Evolutionary conservation across 139 green algal species (phyloP).

Genomic region (Micractinium sp.): DNA sequence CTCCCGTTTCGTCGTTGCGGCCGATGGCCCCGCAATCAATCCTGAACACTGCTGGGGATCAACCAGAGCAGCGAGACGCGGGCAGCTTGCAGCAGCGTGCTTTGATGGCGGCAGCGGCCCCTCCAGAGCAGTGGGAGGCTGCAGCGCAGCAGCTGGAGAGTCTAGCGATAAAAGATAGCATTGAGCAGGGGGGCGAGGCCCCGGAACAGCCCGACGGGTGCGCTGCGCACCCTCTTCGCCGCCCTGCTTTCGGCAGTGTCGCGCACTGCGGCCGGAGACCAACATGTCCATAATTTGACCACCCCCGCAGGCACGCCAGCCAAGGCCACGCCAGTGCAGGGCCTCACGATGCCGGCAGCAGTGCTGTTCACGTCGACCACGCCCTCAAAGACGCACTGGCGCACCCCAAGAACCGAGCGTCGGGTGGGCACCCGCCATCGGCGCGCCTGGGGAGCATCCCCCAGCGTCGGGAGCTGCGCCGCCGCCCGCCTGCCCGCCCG

Average conservation of each 20-base stretch:
- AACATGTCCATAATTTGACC: background rate
- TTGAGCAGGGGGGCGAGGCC: background rate
- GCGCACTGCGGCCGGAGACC: background rate
- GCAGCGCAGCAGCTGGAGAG: conserved; percentile 10
- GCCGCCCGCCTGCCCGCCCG: background rate
- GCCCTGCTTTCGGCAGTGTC: background rate
- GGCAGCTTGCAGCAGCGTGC: background rate
- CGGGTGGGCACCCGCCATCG: conserved; percentile 15
- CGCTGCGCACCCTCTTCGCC: background rate
- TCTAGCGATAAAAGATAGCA: background rate
- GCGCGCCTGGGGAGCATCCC: background rate
- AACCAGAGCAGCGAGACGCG: background rate
- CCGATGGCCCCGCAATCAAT: no score
- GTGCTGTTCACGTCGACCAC: conserved; percentile 31
- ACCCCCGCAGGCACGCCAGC: background rate
- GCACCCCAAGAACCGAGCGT: conserved; percentile 35
- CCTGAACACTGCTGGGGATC: background rate
- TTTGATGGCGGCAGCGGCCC: background rate
- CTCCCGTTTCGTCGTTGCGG: no score
- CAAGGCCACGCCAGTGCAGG: no score
- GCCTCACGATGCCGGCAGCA: background rate
- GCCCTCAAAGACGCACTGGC: conserved; percentile 42
- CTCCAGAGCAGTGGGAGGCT: conserved; percentile 15
- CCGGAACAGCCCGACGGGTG: background rate
- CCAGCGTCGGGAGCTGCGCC: background rate